Evolutionary conservation across 495 filamentous ascomycete species (phyloP).

Genomic region (Talaromyces proteolyticus): DNA sequence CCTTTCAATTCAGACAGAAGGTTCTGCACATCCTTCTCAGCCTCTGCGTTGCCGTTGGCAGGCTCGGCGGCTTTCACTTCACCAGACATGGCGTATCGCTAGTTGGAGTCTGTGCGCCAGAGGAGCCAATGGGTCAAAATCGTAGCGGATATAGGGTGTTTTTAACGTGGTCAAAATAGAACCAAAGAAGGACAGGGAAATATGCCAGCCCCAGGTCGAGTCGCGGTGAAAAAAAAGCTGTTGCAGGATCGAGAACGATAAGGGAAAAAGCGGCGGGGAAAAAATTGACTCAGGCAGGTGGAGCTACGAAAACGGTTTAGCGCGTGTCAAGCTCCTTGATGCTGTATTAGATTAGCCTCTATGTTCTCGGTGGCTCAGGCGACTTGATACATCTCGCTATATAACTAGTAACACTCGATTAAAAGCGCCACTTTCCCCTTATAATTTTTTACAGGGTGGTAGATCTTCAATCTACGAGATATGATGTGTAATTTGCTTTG

Average conservation of each 20-base stretch:
- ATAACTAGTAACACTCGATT: neutral
- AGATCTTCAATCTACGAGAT: too few relatives aligned
- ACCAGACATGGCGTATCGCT: slow-evolving; percentile 25
- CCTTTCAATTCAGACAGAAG: slow-evolving; percentile 42
- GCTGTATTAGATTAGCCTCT: neutral
- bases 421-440: too few relatives aligned
- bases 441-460: too few relatives aligned
- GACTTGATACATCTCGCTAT: neutral
- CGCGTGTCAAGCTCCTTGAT: neutral
- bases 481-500: too few relatives aligned
- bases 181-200: neutral
- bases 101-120: slow-evolving; percentile 1
- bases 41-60: slow-evolving; percentile 29
- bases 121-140: neutral
- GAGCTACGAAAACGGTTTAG: slow-evolving; percentile 5
- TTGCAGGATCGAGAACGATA: neutral
- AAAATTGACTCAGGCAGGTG: neutral
- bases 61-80: slow-evolving; percentile 26
- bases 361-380: neutral
- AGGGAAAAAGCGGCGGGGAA: slow-evolving; percentile 1
- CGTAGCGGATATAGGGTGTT: too few relatives aligned
- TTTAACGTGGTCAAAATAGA: too few relatives aligned
- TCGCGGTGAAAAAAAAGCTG: slow-evolving; percentile 3
- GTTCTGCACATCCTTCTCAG: slow-evolving; percentile 42
- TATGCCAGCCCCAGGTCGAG: neutral